phyloP scores from a whole-genome alignment of 331 rosid genomes.

The Erythrophleum ivorense region DNA sequence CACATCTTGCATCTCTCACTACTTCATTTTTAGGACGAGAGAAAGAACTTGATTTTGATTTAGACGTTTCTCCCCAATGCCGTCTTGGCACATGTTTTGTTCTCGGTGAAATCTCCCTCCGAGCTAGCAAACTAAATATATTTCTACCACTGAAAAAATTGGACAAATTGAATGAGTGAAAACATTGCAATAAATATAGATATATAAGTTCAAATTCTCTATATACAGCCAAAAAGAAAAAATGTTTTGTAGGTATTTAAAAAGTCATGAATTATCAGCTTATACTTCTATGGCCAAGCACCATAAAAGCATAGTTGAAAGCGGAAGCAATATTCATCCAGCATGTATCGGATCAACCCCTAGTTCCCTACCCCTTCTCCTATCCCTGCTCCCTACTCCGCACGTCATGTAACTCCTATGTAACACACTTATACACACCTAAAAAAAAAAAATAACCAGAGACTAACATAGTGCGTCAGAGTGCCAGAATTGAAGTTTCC shows the following conservation, averaged over 20 bases:
- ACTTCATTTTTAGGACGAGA: constrained; percentile 45
- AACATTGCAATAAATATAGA: background rate
- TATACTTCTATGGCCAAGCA: background rate
- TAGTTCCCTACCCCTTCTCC: background rate
- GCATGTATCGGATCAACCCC: background rate
- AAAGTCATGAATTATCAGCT: background rate
- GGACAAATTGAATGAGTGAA: constrained; percentile 32
- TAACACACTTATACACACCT: background rate
- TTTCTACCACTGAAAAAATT: constrained; percentile 53
- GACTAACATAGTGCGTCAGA: constrained; percentile 1
- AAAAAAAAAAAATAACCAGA: no score
- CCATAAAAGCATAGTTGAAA: background rate
- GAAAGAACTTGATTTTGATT: constrained; percentile 45
- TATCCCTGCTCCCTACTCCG: background rate
- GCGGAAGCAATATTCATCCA: background rate
- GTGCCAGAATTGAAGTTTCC: background rate
- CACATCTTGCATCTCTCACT: constrained; percentile 49
- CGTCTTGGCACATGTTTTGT: constrained; percentile 55
- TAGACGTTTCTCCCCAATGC: constrained; percentile 62
- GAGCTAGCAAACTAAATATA: constrained; percentile 58
- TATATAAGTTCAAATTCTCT: background rate
- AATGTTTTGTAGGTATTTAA: background rate
- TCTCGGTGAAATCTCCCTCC: constrained; percentile 70
- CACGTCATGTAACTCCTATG: background rate
- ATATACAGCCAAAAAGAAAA: background rate